Evolutionary conservation across 1,139 yeast species (phyloP).

Genomic region (Taphrina flavorubra): DNA sequence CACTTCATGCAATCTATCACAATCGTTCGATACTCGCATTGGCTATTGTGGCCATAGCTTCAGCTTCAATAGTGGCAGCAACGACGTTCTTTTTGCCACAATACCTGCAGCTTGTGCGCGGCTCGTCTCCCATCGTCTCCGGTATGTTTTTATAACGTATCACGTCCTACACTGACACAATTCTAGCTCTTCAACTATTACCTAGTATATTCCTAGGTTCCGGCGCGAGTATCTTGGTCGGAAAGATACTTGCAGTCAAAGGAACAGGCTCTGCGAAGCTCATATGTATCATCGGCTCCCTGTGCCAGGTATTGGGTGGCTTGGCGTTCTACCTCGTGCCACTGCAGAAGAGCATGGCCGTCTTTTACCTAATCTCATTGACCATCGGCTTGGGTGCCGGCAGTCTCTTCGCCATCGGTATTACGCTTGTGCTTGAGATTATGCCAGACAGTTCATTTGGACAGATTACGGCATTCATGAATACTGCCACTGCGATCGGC

Average conservation of each 20-base stretch:
- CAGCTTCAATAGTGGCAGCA: slow-evolving; percentile 15
- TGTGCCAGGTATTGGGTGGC: slow-evolving; percentile 28
- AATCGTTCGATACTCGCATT: slow-evolving; percentile 18
- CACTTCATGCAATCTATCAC: slow-evolving; percentile 15
- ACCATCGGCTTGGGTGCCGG: slow-evolving; percentile 25
- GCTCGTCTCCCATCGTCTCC: slow-evolving; percentile 16
- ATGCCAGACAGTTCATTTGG: slow-evolving; percentile 31
- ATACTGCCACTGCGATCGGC: slow-evolving; percentile 21
- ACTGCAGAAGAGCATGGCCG: neutral
- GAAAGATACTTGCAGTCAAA: slow-evolving; percentile 7
- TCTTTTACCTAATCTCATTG: slow-evolving; percentile 4
- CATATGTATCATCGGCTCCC: slow-evolving; percentile 19
- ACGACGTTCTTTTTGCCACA: slow-evolving; percentile 32
- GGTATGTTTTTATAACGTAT: neutral
- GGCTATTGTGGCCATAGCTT: slow-evolving; percentile 7
- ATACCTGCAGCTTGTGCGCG: slow-evolving; percentile 32
- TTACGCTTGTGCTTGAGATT: slow-evolving; percentile 25
- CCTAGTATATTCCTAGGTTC: slow-evolving; percentile 26
- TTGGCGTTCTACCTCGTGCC: slow-evolving; percentile 8
- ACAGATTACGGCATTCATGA: slow-evolving; percentile 26
- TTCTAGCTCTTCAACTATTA: slow-evolving; percentile 16
- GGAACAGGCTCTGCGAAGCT: slow-evolving; percentile 21
- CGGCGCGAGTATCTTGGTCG: slow-evolving; percentile 14
- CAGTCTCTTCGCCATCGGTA: slow-evolving; percentile 21
- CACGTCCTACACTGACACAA: neutral